These are phyloP conservation scores for Phytophthora pistaciae DNA, from an alignment of 352 stramenopile species.

Conservation along the genomic window DNA sequence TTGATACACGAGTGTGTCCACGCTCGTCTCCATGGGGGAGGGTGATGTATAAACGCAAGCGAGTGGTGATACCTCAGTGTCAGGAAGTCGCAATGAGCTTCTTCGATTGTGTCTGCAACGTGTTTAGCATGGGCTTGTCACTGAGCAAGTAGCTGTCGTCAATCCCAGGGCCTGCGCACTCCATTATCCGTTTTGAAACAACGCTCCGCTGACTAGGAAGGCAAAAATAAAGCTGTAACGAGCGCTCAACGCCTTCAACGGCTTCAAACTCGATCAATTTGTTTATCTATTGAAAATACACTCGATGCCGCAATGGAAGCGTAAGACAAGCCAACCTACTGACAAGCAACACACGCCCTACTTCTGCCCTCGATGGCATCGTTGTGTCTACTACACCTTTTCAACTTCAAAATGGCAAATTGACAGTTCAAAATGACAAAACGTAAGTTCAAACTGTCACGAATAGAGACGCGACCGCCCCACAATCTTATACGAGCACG, in stretches of 20 bases:
- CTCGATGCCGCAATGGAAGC: constrained; percentile 7
- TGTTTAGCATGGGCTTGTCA: constrained; percentile 28
- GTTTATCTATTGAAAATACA: constrained; percentile 38
- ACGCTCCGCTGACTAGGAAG: constrained; percentile 18
- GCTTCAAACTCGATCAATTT: constrained; percentile 10
- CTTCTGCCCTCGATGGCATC: constrained; percentile 10
- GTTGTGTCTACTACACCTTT: constrained; percentile 17
- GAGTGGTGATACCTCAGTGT: constrained; percentile 17
- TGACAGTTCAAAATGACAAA: no score
- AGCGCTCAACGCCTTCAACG: neutral
- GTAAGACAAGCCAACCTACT: constrained; percentile 18
- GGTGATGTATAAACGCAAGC: constrained; percentile 4
- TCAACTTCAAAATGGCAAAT: no score
- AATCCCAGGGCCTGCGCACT: constrained; percentile 15
- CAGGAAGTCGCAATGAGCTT: constrained; percentile 24
- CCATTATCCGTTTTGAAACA: constrained; percentile 39
- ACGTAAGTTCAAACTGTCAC: no score
- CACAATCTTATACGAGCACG: no score
- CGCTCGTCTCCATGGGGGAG: constrained; percentile 52
- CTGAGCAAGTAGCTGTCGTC: constrained; percentile 15
- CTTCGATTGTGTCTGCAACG: constrained; percentile 7
- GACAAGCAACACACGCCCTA: constrained; percentile 19
- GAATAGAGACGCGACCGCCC: no score
- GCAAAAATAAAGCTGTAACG: constrained; percentile 40
- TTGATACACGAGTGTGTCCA: constrained; percentile 83